Evolutionary conservation across 2,329 filamentous ascomycete genomes (phyloP).

Genomic region (Claviceps spartinae): DNA sequence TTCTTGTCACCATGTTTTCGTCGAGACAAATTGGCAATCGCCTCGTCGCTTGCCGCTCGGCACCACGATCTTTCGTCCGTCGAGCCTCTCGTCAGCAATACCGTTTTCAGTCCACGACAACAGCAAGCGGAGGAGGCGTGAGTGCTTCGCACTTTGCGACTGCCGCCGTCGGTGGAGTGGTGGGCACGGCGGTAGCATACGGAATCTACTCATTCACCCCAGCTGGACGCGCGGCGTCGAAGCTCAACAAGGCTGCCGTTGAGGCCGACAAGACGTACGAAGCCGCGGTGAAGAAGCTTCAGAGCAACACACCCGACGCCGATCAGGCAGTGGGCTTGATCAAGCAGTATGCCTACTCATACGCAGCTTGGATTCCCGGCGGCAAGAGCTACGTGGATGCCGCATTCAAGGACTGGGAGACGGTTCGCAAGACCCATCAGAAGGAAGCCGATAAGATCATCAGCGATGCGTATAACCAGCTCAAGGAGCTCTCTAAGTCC

Average conservation of each 20-base stretch:
- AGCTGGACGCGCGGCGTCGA: conserved; percentile 25
- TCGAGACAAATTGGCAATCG: conserved; percentile 17
- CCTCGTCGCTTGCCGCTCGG: conserved; percentile 11
- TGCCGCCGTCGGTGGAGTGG: conserved; percentile 30
- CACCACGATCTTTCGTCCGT: conserved; percentile 12
- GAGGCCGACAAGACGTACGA: conserved; percentile 49
- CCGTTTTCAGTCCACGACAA: conserved; percentile 29
- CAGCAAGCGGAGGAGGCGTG: conserved; percentile 11
- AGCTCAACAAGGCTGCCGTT: conserved; percentile 33
- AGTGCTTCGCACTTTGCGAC: conserved; percentile 22
- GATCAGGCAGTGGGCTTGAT: conserved; percentile 55
- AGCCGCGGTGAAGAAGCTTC: conserved; percentile 44
- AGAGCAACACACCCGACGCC: conserved; percentile 48
- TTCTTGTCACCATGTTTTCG: conserved; percentile 15
- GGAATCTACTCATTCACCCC: conserved; percentile 31
- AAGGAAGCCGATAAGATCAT: conserved; percentile 59
- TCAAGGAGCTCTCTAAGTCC: conserved; percentile 45
- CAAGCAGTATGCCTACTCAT: conserved; percentile 51
- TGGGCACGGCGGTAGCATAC: conserved; percentile 28
- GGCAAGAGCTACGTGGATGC: conserved; percentile 54
- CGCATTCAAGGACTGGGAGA: conserved; percentile 58
- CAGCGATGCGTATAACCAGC: conserved; percentile 51
- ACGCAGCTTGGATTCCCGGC: conserved; percentile 59
- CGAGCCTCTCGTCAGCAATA: conserved; percentile 14
- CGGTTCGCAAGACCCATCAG: conserved; percentile 50